These are phyloP conservation scores for Brasilioporus rufonigricans DNA, from an alignment of 768 basidiomycete genomes.

Conservation along the genomic window DNA sequence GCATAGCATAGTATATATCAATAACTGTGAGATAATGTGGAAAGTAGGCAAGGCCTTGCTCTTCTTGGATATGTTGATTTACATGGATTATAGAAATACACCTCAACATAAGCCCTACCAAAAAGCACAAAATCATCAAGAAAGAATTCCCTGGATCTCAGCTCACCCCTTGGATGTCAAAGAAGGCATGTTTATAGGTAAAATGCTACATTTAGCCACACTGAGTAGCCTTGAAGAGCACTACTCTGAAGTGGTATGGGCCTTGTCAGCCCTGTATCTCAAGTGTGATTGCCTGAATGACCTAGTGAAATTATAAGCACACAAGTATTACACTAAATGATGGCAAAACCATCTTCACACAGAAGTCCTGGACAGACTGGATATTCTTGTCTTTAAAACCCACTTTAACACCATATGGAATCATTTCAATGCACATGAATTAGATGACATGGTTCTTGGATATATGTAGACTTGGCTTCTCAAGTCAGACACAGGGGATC, in stretches of 20 bases:
- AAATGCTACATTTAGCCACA: neutral
- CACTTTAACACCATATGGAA: neutral
- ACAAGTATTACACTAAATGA: neutral
- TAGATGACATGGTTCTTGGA: neutral
- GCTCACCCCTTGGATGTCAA: slow-evolving; percentile 5
- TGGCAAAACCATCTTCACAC: neutral
- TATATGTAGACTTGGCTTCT: neutral
- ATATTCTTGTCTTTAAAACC: neutral
- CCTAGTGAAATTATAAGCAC: neutral
- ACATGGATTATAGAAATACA: neutral
- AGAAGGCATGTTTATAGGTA: neutral
- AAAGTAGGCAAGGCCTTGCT: neutral
- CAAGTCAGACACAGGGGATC: too few relatives aligned
- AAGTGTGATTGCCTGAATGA: neutral
- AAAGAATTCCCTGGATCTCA: slow-evolving; percentile 7
- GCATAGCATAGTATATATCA: neutral
- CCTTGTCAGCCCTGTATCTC: neutral
- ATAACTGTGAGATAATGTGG: slow-evolving; percentile 1
- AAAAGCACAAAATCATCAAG: neutral
- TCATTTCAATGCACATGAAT: neutral
- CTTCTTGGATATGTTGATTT: neutral
- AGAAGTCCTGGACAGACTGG: neutral
- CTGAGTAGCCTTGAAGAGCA: neutral
- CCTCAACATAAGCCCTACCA: neutral
- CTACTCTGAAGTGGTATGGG: neutral